Conservation (phyloP, 2,329 filamentous ascomycete species). For the Fusarium sp. region DNA sequence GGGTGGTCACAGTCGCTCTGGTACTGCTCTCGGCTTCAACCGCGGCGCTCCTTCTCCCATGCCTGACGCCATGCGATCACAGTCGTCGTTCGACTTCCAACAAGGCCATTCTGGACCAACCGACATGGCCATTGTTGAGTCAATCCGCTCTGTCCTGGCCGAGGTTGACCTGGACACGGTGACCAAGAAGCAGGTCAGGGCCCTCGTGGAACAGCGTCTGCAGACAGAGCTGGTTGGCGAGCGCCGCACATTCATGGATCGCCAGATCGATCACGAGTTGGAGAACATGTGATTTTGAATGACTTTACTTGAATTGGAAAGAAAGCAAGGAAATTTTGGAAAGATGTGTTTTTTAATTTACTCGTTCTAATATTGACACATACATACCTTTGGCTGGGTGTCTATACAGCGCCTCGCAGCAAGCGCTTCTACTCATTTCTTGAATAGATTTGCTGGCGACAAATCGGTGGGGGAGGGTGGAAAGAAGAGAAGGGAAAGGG, state of each 20-base stretch:
- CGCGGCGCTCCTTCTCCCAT: constrained; percentile 62
- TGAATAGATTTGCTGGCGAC: constrained; percentile 22
- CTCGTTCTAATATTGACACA: constrained; percentile 38
- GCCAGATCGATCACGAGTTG: constrained; percentile 92
- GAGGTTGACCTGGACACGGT: constrained; percentile 97
- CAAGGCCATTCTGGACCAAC: constrained; percentile 74
- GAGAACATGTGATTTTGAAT: constrained; percentile 80
- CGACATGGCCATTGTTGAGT: constrained; percentile 83
- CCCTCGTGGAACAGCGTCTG: constrained; percentile 90
- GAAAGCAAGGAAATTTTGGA: constrained; percentile 3
- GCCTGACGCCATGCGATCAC: constrained; percentile 61
- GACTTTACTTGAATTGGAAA: not conserved
- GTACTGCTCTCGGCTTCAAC: constrained; percentile 60
- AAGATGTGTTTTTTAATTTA: constrained; percentile 21
- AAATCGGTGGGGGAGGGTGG: constrained; percentile 4
- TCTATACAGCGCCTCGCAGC: constrained; percentile 27
- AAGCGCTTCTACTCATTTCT: constrained; percentile 2
- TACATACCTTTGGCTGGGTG: constrained; percentile 32
- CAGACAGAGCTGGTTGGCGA: constrained; percentile 91
- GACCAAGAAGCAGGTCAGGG: constrained; percentile 96
- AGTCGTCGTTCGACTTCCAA: constrained; percentile 71
- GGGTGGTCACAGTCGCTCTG: constrained; percentile 53
- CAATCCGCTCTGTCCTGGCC: constrained; percentile 82
- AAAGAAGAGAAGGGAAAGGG: constrained; percentile 10
- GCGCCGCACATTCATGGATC: constrained; percentile 88